Conservation (phyloP, 2,329 filamentous ascomycete genomes). For the Cytospora chrysosperma region DNA sequence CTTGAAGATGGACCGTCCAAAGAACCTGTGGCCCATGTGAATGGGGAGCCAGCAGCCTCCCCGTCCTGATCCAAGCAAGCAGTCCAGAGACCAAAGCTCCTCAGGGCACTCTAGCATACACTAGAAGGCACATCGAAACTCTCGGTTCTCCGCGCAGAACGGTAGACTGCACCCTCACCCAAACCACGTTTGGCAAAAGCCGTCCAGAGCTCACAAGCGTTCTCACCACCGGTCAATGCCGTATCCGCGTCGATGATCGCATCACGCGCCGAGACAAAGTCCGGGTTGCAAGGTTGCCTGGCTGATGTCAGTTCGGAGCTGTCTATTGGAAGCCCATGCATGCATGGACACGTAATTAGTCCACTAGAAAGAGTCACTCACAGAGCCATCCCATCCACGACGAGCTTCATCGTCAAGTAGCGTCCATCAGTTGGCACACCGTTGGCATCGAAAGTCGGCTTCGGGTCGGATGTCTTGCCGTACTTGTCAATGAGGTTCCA, state of each 20-base stretch:
- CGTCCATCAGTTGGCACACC: conserved; percentile 53
- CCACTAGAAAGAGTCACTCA: conserved; percentile 24
- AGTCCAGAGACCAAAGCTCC: neutral
- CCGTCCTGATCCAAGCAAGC: too few species aligned
- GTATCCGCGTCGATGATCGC: conserved; percentile 56
- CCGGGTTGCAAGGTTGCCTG: conserved; percentile 55
- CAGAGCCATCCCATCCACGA: conserved; percentile 51
- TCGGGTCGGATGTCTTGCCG: conserved; percentile 46
- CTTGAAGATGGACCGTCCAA: too few species aligned
- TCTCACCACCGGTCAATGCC: conserved; percentile 49
- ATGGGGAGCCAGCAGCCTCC: too few species aligned
- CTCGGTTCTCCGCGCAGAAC: conserved; percentile 31
- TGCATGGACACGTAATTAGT: too few species aligned
- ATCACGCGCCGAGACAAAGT: conserved; percentile 51
- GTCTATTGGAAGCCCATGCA: too few species aligned
- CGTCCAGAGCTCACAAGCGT: conserved; percentile 53
- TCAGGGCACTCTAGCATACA: conserved; percentile 24
- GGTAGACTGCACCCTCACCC: conserved; percentile 39
- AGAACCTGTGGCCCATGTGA: too few species aligned
- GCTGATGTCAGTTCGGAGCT: too few species aligned
- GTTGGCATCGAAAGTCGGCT: conserved; percentile 41
- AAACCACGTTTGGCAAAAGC: conserved; percentile 58
- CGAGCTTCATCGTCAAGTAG: conserved; percentile 52
- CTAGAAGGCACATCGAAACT: conserved; percentile 33
- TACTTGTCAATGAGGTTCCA: conserved; percentile 59